Base-by-base conservation (phyloP, 139 green algal genomes). In the Chloropicon primus region DNA sequence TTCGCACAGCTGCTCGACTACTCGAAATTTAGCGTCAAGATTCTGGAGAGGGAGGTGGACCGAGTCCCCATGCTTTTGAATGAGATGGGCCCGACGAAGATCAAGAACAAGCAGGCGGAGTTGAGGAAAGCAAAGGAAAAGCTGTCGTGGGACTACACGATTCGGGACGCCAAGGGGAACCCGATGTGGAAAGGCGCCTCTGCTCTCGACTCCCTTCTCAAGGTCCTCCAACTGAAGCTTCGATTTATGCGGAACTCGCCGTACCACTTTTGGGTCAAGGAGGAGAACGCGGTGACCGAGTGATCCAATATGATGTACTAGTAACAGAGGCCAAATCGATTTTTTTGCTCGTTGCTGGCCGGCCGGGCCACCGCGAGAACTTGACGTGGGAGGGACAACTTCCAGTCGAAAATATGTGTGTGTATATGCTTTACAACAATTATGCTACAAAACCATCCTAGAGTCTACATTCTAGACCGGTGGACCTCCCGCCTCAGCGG, bases 241-340 rank as follows among this genome's bases (percentile, higher is more conserved):
- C 74, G 74, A 23, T 78, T 78, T 22, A 72, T 78, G 27, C 26
- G 74, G n/a, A 78, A 78, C 74, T 78, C 74, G 26, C 74, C 74
- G 2, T 78, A 78, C 74, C 26, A 41, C 74, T 78, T 71, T 25
- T 78, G 74, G 74, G 17, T 62, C 41, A 62, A 62, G 41, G 41
- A 62, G 17, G 41, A 62, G 10, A 62, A 62, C 17, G 41, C 41
- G 41, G n/a, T n/a, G n/a, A n/a, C n/a, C n/a, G n/a, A n/a, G n/a
- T n/a, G n/a, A n/a, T n/a, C n/a, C n/a, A n/a, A n/a, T n/a, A n/a
- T n/a, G n/a, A n/a, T n/a, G n/a, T n/a, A n/a, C n/a, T n/a, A n/a
- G n/a, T n/a, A n/a, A n/a, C n/a, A n/a, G n/a, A n/a, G n/a, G n/a
- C n/a, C n/a, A n/a, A n/a, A n/a, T n/a, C n/a, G n/a, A n/a, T n/a